Conservation (phyloP, 2,329 filamentous ascomycete genomes). For the Botrytis pseudocinerea region DNA sequence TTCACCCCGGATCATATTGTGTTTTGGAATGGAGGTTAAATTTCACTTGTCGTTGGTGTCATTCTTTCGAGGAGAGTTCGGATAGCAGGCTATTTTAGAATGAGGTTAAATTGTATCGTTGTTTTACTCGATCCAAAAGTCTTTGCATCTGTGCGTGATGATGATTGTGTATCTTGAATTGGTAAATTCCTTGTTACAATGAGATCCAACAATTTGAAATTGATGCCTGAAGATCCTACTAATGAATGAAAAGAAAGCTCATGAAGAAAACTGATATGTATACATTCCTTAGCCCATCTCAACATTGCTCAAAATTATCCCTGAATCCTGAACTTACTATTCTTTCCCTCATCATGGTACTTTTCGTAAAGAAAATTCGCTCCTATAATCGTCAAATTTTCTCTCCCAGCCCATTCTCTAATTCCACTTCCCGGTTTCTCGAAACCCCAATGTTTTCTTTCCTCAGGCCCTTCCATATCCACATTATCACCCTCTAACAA, state of each 20-base stretch:
- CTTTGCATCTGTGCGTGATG: background rate
- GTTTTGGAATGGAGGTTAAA: background rate
- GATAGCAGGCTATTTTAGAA: background rate
- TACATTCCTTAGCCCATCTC: background rate
- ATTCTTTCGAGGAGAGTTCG: background rate
- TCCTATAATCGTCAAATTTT: constrained; percentile 50
- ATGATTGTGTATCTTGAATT: background rate
- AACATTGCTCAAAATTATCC: background rate
- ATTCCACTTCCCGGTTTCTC: constrained; percentile 51
- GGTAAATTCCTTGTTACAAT: background rate
- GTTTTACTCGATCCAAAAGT: background rate
- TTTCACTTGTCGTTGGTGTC: background rate
- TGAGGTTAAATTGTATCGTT: background rate
- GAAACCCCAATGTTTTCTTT: constrained; percentile 57
- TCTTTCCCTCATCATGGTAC: constrained; percentile 52
- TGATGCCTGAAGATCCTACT: background rate
- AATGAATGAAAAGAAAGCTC: background rate
- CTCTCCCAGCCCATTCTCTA: constrained; percentile 51
- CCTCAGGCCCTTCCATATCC: constrained; percentile 48
- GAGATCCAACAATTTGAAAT: background rate
- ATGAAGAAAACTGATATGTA: background rate
- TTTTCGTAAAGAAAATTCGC: constrained; percentile 41
- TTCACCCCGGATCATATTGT: background rate
- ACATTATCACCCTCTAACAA: constrained; percentile 47
- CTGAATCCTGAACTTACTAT: background rate